Evolutionary conservation across 805 yeast species (phyloP).

Genomic region (Myxozyma lipomycoides): DNA sequence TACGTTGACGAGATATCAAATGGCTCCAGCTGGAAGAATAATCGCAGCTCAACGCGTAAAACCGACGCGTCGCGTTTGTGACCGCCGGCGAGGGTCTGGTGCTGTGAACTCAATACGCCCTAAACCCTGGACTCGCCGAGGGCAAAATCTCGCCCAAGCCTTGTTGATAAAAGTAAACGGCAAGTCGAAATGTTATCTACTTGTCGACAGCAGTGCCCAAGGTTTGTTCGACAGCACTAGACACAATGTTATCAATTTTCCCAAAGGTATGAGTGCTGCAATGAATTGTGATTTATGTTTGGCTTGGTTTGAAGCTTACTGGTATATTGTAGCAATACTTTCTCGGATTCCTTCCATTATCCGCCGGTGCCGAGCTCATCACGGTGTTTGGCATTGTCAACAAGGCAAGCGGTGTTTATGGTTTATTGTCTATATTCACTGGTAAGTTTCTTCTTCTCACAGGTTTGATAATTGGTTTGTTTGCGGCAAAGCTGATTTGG

Average conservation of each 20-base stretch:
- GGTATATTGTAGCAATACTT: conserved; percentile 38
- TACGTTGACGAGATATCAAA: background rate
- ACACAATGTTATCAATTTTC: background rate
- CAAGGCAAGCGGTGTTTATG: conserved; percentile 86
- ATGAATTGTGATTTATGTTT: background rate
- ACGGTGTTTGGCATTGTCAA: conserved; percentile 73
- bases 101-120: too few relatives aligned
- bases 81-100: too few relatives aligned
- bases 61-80: background rate
- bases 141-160: too few relatives aligned
- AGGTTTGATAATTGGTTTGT: background rate
- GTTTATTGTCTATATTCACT: conserved; percentile 77
- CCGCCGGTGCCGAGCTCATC: conserved; percentile 80
- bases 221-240: too few relatives aligned
- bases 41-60: background rate
- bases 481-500: background rate
- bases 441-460: conserved; percentile 27
- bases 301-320: background rate
- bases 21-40: too few relatives aligned
- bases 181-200: too few relatives aligned
- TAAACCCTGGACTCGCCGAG: too few relatives aligned
- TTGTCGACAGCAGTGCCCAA: too few relatives aligned
- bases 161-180: too few relatives aligned
- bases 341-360: conserved; percentile 69
- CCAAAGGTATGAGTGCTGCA: background rate